Evolutionary conservation across 202 grass and related monocot species (phyloP), one percentile per base, ranked within the genome.

Genomic region (Zizania palustris): DNA sequence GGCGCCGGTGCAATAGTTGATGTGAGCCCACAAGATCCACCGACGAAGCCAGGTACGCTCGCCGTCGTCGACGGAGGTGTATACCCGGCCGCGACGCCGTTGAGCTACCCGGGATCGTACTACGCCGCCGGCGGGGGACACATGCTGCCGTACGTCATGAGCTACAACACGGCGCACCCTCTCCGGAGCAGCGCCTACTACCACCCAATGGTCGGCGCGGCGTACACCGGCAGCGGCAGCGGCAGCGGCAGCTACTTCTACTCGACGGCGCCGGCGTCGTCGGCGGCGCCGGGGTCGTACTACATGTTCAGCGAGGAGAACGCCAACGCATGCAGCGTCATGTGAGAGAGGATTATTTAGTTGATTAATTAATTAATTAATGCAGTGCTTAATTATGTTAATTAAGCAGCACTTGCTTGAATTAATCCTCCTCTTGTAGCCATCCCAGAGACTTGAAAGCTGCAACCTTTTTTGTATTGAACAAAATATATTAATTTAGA

Each of bases 271-370:
- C 74, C 82, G 11, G 80, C n/a, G 28, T 15, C 50, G 43, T 14
- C 89, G 74, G 56, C 88, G 64, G 36, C 87, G 63, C 84, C 86
- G 8, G 87, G 87, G 5, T 88, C 95, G 54, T 97, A 97, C 65
- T 98, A 95, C 69, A 77, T 93, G 83, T 95, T 98, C 89, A 98
- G 95, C 74, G 95, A 98, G 70, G 95, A 98, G 87, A 98, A 98
- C 60, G 95, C 95, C 73, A 88, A 98, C 56, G 95, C 95, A 45
- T 98, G 95, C 88, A 50, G 28, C 38, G 48, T 95, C 69, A 98
- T 98, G 95, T 98, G 86, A 98, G 48, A 85, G 21, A 4, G 6
- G 15, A 66, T 41, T 5, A n/a, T 13, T 61, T 16, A 55, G 48
- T 56, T 72, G 46, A 40, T 66, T 16, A 45, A n/a, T 37, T 56